Conservation (phyloP, 139 green algal genomes). For the Zygnema circumcarinatum region DNA sequence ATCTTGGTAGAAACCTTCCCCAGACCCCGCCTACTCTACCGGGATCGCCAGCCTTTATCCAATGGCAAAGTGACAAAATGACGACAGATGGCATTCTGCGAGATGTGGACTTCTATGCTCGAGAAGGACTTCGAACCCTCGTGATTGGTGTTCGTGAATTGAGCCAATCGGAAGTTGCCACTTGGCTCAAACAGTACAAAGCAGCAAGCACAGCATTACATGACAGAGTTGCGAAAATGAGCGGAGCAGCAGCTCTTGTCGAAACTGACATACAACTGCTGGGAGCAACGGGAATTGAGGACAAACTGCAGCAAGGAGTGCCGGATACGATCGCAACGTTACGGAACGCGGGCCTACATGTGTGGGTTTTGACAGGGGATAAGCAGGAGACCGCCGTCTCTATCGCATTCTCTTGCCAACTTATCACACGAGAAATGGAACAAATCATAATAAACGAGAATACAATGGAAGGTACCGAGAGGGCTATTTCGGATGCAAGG, state of each 20-base stretch:
- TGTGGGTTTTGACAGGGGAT: conserved; percentile 91
- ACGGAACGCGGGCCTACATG: conserved; percentile 83
- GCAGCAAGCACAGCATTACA: conserved; percentile 60
- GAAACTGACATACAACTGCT: conserved; percentile 74
- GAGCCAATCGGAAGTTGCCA: conserved; percentile 36
- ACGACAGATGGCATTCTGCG: neutral
- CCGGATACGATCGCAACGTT: conserved; percentile 86
- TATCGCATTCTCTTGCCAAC: conserved; percentile 76
- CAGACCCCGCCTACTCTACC: neutral
- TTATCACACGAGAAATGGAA: conserved; percentile 59
- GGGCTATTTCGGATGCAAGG: conserved; percentile 9
- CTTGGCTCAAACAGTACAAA: conserved; percentile 51
- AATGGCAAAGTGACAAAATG: neutral
- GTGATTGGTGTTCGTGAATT: conserved; percentile 60
- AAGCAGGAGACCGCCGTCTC: conserved; percentile 93
- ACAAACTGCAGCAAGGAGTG: conserved; percentile 94
- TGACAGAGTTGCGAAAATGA: conserved; percentile 69
- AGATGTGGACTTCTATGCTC: conserved; percentile 81
- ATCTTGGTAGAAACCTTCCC: conserved; percentile 44
- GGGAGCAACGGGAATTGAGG: conserved; percentile 96
- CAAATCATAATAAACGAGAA: conserved; percentile 47
- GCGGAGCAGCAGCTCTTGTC: conserved; percentile 56
- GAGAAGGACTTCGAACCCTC: conserved; percentile 84
- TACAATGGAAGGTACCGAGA: conserved; percentile 2
- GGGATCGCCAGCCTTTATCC: neutral